Base-by-base conservation (phyloP, 2,329 filamentous ascomycete species). In the Alternaria brassicae region DNA sequence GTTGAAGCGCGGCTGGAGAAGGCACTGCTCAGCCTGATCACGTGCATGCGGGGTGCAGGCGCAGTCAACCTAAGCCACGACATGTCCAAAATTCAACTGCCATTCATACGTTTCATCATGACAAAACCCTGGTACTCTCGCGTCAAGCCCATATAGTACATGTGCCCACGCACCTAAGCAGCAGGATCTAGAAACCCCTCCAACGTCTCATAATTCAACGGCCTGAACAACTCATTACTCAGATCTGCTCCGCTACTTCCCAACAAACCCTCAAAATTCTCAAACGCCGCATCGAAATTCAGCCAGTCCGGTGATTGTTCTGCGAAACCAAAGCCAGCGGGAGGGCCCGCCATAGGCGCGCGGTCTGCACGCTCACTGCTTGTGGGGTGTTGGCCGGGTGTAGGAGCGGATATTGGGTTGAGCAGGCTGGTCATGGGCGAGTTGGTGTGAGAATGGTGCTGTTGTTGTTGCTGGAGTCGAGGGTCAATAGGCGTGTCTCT, bases 261-360 rank as follows among this genome's bases (percentile, higher is more conserved):
- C 10, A 79, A 36, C 27, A 79, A 61, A 4, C 74, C 72, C 54
- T 78, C 76, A 49, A 79, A 77, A 34, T 78, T 78, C 65, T 79
- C 76, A 62, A 79, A 79, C 6, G 77, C 77, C 2, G 70, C 68
- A 23, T 78, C 76, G 41, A 78, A 78, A 32, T 78, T 78, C 28
- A 79, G 41, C 77, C 77, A 79, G 39, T 78, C 76, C 0, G 76
- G 73, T 1, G 70, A 74, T 30, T 73, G 66, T 30, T 77, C 75
- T n/a, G 69, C 66, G 53, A 77, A 74, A 6, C 72, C 71, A 36
- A 74, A 74, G 15, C 64, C 66, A 2, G 64, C 61, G 3, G 69
- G 61, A 2, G 57, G 57, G 6, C 45, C 57, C 17, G 66, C 61
- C 51, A 68, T 62, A 3, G 68, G 70, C n/a, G 67, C 66, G 41